phyloP scores from a whole-genome alignment of 1,139 yeast genomes.

The Yamadazyma triangularis region DNA sequence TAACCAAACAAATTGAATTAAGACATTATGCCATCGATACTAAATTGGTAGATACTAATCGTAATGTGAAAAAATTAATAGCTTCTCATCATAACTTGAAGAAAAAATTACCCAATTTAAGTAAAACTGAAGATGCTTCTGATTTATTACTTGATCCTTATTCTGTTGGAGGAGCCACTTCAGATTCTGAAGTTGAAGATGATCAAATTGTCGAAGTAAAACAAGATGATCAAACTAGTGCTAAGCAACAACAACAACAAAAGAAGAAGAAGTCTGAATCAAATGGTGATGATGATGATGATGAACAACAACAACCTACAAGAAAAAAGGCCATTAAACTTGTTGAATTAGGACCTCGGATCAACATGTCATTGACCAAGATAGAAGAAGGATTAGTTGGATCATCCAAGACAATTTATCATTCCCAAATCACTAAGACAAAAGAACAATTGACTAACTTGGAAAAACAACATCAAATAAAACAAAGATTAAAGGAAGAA shows the following conservation, averaged over 20 bases:
- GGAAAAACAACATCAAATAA: constrained; percentile 64
- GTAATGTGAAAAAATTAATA: constrained; percentile 73
- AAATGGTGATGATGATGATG: constrained; percentile 1
- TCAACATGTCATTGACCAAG: constrained; percentile 71
- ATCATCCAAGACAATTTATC: constrained; percentile 70
- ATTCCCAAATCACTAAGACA: constrained; percentile 62
- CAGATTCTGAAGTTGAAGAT: constrained; percentile 92
- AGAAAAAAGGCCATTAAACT: constrained; percentile 87
- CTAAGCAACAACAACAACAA: background rate
- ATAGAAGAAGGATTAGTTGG: constrained; percentile 92
- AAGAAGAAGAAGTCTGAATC: constrained; percentile 18
- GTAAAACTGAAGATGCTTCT: constrained; percentile 66
- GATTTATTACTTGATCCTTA: constrained; percentile 83
- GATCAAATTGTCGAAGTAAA: constrained; percentile 80
- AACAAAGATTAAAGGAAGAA: constrained; percentile 58
- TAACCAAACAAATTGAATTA: constrained; percentile 69
- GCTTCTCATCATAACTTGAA: constrained; percentile 57
- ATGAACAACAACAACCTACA: constrained; percentile 21
- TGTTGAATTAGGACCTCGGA: constrained; percentile 91
- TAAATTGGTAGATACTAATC: constrained; percentile 77
- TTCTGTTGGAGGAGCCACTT: constrained; percentile 73
- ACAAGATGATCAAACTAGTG: constrained; percentile 19
- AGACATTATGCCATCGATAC: constrained; percentile 92
- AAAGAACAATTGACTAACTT: constrained; percentile 54
- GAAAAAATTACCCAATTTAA: constrained; percentile 72